These are phyloP conservation scores for Tirmania nivea DNA, from an alignment of 495 filamentous ascomycete species.

Conservation along the genomic window DNA sequence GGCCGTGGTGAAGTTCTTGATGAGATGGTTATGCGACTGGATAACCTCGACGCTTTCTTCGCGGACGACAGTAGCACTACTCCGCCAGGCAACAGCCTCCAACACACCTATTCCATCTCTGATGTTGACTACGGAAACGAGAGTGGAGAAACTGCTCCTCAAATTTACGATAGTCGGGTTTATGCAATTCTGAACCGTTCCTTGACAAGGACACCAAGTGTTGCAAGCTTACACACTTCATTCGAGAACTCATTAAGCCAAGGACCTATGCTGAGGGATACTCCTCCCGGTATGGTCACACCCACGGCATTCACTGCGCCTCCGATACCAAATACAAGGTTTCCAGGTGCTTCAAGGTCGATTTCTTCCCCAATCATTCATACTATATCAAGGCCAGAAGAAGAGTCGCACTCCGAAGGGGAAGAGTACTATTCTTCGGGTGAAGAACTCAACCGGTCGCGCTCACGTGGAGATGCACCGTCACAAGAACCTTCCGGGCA, in stretches of 20 bases:
- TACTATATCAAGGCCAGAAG: conserved; percentile 11
- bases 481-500: conserved; percentile 7
- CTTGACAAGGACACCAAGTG: conserved; percentile 44
- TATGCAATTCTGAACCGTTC: conserved; percentile 60
- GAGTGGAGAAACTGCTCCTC: conserved; percentile 50
- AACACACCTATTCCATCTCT: conserved; percentile 25
- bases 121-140: conserved; percentile 33
- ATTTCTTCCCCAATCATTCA: conserved; percentile 14
- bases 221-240: conserved; percentile 58
- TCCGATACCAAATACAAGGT: conserved; percentile 8
- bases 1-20: conserved; percentile 41
- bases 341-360: conserved; percentile 10
- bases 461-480: conserved; percentile 23
- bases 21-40: conserved; percentile 72
- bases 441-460: background rate
- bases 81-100: conserved; percentile 1
- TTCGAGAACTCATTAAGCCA: background rate
- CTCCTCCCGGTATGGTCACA: conserved; percentile 16
- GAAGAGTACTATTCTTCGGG: conserved; percentile 9
- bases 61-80: conserved; percentile 23
- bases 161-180: conserved; percentile 85
- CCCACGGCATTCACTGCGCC: conserved; percentile 24
- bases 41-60: conserved; percentile 90
- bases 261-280: conserved; percentile 2
- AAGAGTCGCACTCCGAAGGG: conserved; percentile 14